Base-by-base conservation (phyloP, 202 grass and related monocot species). In the Setaria viridis region DNA sequence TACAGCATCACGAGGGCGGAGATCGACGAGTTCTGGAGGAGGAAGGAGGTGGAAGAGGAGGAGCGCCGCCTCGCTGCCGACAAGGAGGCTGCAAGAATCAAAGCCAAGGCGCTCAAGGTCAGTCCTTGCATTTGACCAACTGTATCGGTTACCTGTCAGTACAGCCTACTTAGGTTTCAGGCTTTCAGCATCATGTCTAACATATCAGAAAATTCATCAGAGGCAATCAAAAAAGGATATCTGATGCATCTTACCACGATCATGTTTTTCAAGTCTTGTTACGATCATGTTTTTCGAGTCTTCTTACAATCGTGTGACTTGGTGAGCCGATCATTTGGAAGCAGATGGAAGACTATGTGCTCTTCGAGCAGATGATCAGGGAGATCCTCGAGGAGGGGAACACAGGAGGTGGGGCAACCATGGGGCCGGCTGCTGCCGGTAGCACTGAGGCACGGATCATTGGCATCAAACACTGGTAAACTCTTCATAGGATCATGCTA, bases 381-480 rank as follows among this genome's bases (percentile, higher is more conserved):
- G 78, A 92, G 77, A 93, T 90, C 69, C 73, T 87, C 13, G 55
- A 87, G 37, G 85, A 79, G 41, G 87, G 78, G 20, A 55, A 51
- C 46, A 37, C 55, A 11, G 75, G 60, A 14, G 72, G 71, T 46
- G 37, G 86, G 63, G 8, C 35, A 42, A 82, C 46, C 47, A 80
- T 14, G 11, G 41, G n/a, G 4, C 37, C 21, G 2, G 33, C 9
- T 20, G 57, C 51, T 2, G 17, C 46, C 5, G 39, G 11, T 15
- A 34, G 58, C 34, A 50, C 71, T 17, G 89, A 91, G 70, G 29
- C 59, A 48, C 55, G 68, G 63, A 80, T 37, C 9, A 20, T 94
- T 48, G 93, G 83, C 55, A 92, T 93, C 87, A 95, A 90, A 70
- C 87, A 95, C 70, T 98, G 95, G 95, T 98, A 92, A 67, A 70